Evolutionary conservation across 148 eudicot genomes (phyloP).

Genomic region (Spergularia marina): DNA sequence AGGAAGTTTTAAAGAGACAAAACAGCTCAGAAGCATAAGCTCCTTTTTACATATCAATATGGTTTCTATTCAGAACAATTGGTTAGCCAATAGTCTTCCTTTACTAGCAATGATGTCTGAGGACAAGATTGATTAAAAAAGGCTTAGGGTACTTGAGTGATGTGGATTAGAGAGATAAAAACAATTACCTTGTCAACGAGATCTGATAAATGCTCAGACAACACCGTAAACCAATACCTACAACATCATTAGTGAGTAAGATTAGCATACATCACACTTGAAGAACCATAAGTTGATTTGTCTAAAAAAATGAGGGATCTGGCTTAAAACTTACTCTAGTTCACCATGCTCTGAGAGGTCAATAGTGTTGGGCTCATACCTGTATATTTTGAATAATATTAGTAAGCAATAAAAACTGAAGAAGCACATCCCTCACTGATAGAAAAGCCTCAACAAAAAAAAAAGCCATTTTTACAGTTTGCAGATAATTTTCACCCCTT

Average conservation of each 20-base stretch:
- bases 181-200: constrained; percentile 88
- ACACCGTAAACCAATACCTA: constrained; percentile 91
- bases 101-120: neutral
- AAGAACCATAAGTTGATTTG: neutral
- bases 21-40: neutral
- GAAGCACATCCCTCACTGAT: neutral
- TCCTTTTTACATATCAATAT: neutral
- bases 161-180: neutral
- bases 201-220: constrained; percentile 88
- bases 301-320: neutral
- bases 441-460: neutral
- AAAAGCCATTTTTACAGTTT: neutral
- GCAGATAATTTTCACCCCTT: neutral
- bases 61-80: neutral
- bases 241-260: constrained; percentile 13
- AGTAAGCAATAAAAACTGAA: neutral
- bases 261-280: neutral
- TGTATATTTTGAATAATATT: constrained; percentile 27
- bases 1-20: neutral
- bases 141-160: neutral
- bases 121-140: neutral
- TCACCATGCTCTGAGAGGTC: constrained; percentile 86
- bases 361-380: constrained; percentile 94
- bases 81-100: neutral
- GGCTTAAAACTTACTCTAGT: constrained; percentile 64